Evolutionary conservation across 1,284 basidiomycete species (phyloP).

Genomic region (Kwoniella shivajii): DNA sequence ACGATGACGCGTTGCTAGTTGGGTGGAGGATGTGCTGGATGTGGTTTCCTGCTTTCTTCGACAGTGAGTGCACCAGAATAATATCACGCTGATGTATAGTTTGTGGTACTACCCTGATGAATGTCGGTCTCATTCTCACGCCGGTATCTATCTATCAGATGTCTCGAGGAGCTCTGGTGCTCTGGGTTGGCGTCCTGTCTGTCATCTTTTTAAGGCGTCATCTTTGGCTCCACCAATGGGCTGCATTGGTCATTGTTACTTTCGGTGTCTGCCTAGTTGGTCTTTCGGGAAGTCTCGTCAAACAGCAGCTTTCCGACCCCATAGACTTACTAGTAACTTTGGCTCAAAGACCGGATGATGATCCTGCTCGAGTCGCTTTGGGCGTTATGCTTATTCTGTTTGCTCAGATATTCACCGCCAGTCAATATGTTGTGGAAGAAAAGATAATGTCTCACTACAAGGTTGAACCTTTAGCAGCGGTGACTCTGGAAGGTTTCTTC

Average conservation of each 20-base stretch:
- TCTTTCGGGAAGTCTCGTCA: slow-evolving; percentile 82
- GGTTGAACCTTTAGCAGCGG: slow-evolving; percentile 88
- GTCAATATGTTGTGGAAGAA: slow-evolving; percentile 75
- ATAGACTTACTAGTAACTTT: slow-evolving; percentile 8
- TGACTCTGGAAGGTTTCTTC: slow-evolving; percentile 92
- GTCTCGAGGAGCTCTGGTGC: slow-evolving; percentile 93
- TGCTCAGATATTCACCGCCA: slow-evolving; percentile 76
- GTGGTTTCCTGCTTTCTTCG: slow-evolving; percentile 55
- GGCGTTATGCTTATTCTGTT: slow-evolving; percentile 89
- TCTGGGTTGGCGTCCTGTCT: slow-evolving; percentile 92
- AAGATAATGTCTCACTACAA: slow-evolving; percentile 86
- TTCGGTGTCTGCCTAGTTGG: slow-evolving; percentile 88
- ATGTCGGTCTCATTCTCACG: slow-evolving; percentile 88
- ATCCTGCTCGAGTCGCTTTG: slow-evolving; percentile 53
- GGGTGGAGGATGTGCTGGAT: slow-evolving; percentile 47
- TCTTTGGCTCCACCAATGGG: slow-evolving; percentile 64
- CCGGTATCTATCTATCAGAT: slow-evolving; percentile 98
- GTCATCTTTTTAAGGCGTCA: slow-evolving; percentile 84
- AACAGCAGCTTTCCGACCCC: slow-evolving; percentile 60
- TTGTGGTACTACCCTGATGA: slow-evolving; percentile 73
- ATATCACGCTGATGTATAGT: slow-evolving; percentile 24
- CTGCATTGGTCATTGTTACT: slow-evolving; percentile 88
- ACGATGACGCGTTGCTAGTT: slow-evolving; percentile 21
- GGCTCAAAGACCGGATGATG: slow-evolving; percentile 49
- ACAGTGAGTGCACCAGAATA: slow-evolving; percentile 42